These are phyloP conservation scores for Emericellopsis cladophorae DNA, from an alignment of 2,329 filamentous ascomycete genomes.

Conservation along the genomic window DNA sequence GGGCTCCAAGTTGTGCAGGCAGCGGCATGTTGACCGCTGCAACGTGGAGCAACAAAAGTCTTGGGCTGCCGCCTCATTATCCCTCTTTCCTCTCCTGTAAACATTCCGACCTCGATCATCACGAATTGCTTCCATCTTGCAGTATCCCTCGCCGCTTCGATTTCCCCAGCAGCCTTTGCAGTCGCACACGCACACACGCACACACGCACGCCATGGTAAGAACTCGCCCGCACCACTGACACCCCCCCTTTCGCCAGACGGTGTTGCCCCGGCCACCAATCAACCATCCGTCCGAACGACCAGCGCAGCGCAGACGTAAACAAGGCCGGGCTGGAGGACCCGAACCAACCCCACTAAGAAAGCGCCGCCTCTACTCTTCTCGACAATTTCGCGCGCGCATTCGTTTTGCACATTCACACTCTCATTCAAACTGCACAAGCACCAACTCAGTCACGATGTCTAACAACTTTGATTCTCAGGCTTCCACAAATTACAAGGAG, in stretches of 20 bases:
- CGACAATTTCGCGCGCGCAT: neutral
- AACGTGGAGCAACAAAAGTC: neutral
- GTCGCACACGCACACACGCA: too few relatives aligned
- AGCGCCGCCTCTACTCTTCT: too few relatives aligned
- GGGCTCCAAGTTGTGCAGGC: neutral
- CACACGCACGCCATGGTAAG: too few relatives aligned
- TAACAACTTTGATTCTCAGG: slow-evolving; percentile 45
- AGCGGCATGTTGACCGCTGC: neutral
- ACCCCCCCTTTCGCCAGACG: too few relatives aligned
- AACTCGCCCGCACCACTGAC: too few relatives aligned
- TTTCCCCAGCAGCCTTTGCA: too few relatives aligned
- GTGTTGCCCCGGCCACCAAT: too few relatives aligned
- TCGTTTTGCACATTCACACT: neutral
- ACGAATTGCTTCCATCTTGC: neutral
- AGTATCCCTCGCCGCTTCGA: too few relatives aligned
- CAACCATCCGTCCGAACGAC: too few relatives aligned
- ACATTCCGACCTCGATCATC: neutral
- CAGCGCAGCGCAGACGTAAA: too few relatives aligned
- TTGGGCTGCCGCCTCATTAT: neutral
- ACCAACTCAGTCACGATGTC: slow-evolving; percentile 21
- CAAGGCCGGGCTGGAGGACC: too few relatives aligned
- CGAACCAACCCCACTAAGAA: too few relatives aligned
- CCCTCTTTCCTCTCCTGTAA: neutral
- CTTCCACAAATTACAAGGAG: slow-evolving; percentile 98
- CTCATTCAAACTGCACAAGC: slow-evolving; percentile 3